phyloP scores from a whole-genome alignment of 2,329 filamentous ascomycete genomes.

The Colletotrichum sp. region DNA sequence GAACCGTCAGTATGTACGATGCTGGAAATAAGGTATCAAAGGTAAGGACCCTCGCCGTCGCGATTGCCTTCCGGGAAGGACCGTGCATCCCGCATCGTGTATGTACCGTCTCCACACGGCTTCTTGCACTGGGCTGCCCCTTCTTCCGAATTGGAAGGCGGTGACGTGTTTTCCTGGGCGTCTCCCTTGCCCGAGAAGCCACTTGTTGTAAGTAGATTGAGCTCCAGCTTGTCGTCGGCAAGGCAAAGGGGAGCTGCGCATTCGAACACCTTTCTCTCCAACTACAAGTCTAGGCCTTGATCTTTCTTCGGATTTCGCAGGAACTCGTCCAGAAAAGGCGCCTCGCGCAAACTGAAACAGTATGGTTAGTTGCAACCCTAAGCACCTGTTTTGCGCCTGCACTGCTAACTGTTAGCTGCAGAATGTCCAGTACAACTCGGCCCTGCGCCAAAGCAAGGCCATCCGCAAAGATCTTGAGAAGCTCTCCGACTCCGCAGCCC shows the following conservation, averaged over 20 bases:
- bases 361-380: not conserved
- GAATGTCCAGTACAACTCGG: constrained; percentile 87
- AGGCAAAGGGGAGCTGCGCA: not conserved
- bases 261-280: not conserved
- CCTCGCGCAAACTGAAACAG: not conserved
- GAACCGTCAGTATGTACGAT: not conserved
- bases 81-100: not conserved
- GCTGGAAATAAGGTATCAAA: not conserved
- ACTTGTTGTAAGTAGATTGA: not conserved
- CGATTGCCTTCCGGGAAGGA: not conserved
- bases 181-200: constrained; percentile 3
- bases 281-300: not conserved
- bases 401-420: constrained; percentile 40
- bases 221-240: constrained; percentile 2
- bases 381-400: not conserved
- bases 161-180: not conserved
- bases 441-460: constrained; percentile 82
- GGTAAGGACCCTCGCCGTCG: not conserved
- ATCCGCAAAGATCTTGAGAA: constrained; percentile 78
- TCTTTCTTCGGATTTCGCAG: not conserved
- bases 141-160: constrained; percentile 6
- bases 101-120: rapidly evolving
- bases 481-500: constrained; percentile 64
- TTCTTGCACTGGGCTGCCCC: not conserved
- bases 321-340: not conserved